A percentile compares a stretch with the other conserved stretches of the same genome.
Conservation (phyloP, 176 grass and related monocot species). For the Melocanna baccifera region DNA sequence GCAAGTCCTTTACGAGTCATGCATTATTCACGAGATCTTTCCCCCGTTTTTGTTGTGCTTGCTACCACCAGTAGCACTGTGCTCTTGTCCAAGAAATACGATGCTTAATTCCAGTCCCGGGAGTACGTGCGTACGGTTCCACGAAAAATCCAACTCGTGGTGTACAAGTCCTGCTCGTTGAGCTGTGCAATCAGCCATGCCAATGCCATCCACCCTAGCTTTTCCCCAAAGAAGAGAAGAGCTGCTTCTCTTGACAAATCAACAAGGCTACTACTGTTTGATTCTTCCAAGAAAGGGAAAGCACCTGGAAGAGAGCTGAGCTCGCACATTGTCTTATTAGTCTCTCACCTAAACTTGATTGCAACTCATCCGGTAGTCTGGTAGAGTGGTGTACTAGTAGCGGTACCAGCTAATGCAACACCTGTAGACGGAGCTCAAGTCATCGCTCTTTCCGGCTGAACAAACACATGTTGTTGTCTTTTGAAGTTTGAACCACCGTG, state of each 20-base stretch:
- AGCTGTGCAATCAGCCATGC: too few relatives aligned
- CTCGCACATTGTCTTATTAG: background rate
- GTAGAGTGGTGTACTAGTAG: too few relatives aligned
- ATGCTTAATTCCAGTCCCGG: too few relatives aligned
- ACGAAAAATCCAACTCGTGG: too few relatives aligned
- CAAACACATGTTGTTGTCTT: background rate
- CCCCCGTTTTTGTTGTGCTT: background rate
- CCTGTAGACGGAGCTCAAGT: background rate
- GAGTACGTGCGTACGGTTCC: too few relatives aligned
- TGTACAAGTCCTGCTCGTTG: too few relatives aligned
- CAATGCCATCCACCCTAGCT: too few relatives aligned
- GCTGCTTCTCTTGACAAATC: background rate
- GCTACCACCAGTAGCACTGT: too few relatives aligned
- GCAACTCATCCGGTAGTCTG: background rate
- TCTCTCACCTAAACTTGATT: background rate
- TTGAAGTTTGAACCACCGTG: background rate
- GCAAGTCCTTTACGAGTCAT: background rate
- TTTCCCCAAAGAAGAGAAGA: too few relatives aligned
- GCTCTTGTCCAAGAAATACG: too few relatives aligned
- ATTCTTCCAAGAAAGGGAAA: conserved; percentile 5
- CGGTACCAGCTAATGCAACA: too few relatives aligned
- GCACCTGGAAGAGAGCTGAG: background rate
- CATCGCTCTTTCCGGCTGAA: background rate
- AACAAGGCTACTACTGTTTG: background rate
- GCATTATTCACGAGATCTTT: background rate